These are phyloP conservation scores for Amanita exitialis DNA, from an alignment of 768 basidiomycete genomes.

Conservation along the genomic window DNA sequence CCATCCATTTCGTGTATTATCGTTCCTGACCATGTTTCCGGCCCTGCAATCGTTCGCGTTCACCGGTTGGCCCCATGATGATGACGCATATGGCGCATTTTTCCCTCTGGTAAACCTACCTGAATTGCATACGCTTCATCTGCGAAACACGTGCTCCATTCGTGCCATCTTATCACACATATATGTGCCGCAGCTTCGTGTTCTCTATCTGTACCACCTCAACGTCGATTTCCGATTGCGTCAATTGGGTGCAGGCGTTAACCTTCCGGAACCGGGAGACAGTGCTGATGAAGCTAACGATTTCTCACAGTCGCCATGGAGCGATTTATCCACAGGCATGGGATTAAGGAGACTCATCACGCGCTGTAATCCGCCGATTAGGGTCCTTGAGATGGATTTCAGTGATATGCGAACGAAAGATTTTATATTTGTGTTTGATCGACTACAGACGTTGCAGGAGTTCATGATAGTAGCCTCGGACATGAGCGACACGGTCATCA, in stretches of 20 bases:
- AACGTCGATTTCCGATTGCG: slow-evolving; percentile 50
- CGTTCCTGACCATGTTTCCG: slow-evolving; percentile 53
- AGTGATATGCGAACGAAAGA: slow-evolving; percentile 82
- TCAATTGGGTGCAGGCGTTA: slow-evolving; percentile 59
- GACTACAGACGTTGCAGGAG: slow-evolving; percentile 39
- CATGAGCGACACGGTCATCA: slow-evolving; percentile 67
- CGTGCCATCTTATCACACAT: slow-evolving; percentile 58
- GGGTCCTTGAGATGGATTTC: slow-evolving; percentile 66
- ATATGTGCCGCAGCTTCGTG: slow-evolving; percentile 46
- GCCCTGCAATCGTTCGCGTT: slow-evolving; percentile 49
- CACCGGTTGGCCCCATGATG: slow-evolving; percentile 42
- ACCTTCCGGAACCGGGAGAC: slow-evolving; percentile 50
- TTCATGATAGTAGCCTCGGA: slow-evolving; percentile 75
- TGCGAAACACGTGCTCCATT: slow-evolving; percentile 51
- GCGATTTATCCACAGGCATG: slow-evolving; percentile 74
- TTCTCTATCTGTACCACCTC: slow-evolving; percentile 54
- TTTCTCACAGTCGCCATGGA: slow-evolving; percentile 68
- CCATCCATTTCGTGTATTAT: slow-evolving; percentile 40
- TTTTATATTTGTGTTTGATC: slow-evolving; percentile 58
- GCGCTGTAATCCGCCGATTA: slow-evolving; percentile 53
- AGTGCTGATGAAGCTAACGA: slow-evolving; percentile 67
- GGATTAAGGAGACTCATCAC: slow-evolving; percentile 57
- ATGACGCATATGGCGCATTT: slow-evolving; percentile 18
- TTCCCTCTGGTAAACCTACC: slow-evolving; percentile 44
- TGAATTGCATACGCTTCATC: slow-evolving; percentile 42